Evolutionary conservation across 495 filamentous ascomycete species (phyloP).

Genomic region (Xylaria palmicola): DNA sequence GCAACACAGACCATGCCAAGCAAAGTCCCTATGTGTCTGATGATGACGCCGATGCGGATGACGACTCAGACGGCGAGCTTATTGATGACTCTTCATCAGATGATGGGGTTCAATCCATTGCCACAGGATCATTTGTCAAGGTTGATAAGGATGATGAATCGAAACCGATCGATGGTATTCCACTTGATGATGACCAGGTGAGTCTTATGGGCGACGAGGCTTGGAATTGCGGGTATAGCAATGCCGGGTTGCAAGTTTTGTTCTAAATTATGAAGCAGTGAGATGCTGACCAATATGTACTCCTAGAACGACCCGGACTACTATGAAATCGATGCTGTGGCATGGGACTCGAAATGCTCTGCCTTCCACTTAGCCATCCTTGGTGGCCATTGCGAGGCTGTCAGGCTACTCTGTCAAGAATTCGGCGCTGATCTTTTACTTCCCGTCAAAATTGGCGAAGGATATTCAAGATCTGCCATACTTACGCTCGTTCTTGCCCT

Average conservation of each 20-base stretch:
- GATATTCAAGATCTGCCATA: constrained; percentile 51
- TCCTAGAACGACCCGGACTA: constrained; percentile 62
- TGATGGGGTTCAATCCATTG: constrained; percentile 46
- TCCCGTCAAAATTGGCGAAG: constrained; percentile 60
- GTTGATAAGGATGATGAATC: constrained; percentile 44
- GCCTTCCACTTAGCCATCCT: constrained; percentile 77
- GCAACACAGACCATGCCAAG: constrained; percentile 9
- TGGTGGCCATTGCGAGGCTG: constrained; percentile 62
- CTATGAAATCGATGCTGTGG: constrained; percentile 69
- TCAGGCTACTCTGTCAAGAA: constrained; percentile 66
- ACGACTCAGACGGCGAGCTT: constrained; percentile 39
- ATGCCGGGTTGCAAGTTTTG: neutral
- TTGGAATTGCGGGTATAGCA: neutral
- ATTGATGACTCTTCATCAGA: constrained; percentile 35
- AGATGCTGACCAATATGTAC: neutral
- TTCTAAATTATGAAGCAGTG: neutral
- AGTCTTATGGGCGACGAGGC: neutral
- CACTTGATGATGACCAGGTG: constrained; percentile 52
- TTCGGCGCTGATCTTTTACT: constrained; percentile 73
- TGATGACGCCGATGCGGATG: constrained; percentile 24
- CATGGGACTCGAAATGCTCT: constrained; percentile 72
- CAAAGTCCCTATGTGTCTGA: constrained; percentile 18
- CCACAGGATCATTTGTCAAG: constrained; percentile 68
- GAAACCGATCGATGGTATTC: constrained; percentile 28
- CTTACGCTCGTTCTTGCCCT: constrained; percentile 62